A percentile compares a stretch with the other conserved stretches of the same genome.
Evolutionary conservation across 352 stramenopile species (phyloP).

Genomic region (Phytophthora foliorum): DNA sequence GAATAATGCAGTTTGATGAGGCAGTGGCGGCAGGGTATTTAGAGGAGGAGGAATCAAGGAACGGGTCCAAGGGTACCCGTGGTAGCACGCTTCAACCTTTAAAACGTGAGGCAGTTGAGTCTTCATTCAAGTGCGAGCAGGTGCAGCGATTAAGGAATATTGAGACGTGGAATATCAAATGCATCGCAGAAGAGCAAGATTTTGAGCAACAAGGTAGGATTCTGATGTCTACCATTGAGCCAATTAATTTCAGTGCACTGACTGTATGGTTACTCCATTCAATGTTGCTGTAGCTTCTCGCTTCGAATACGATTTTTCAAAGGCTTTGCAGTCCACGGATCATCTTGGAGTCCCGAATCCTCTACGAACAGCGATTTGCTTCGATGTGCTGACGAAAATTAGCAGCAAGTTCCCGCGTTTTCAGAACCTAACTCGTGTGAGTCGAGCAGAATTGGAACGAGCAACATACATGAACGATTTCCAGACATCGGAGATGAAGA

Average conservation of each 20-base stretch:
- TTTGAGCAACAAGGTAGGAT: conserved; percentile 39
- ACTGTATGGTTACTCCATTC: not conserved
- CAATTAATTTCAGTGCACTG: not conserved
- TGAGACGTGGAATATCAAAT: conserved; percentile 43
- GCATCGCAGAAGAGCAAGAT: conserved; percentile 28
- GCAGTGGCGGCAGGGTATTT: not conserved
- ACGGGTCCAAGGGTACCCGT: not conserved
- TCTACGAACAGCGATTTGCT: conserved; percentile 68
- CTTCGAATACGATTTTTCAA: conserved; percentile 61
- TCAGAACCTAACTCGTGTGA: conserved; percentile 44
- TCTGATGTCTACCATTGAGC: not conserved
- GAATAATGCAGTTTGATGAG: conserved; percentile 6
- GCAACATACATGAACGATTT: conserved; percentile 53
- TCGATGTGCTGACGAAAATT: conserved; percentile 58
- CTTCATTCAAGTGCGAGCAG: conserved; percentile 24
- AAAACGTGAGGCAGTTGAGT: conserved; percentile 16
- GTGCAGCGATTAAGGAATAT: conserved; percentile 24
- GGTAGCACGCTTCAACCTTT: not conserved
- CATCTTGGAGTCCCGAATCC: conserved; percentile 65
- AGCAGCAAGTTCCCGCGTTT: conserved; percentile 62
- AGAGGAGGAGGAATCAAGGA: not conserved
- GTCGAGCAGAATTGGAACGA: conserved; percentile 46
- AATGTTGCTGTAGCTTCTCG: conserved; percentile 27
- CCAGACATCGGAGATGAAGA: not conserved
- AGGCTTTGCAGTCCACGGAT: conserved; percentile 58